Evolutionary conservation across 495 filamentous ascomycete genomes (phyloP), one percentile per base, ranked within the genome.

Genomic region (Penicillium simplicissimum): DNA sequence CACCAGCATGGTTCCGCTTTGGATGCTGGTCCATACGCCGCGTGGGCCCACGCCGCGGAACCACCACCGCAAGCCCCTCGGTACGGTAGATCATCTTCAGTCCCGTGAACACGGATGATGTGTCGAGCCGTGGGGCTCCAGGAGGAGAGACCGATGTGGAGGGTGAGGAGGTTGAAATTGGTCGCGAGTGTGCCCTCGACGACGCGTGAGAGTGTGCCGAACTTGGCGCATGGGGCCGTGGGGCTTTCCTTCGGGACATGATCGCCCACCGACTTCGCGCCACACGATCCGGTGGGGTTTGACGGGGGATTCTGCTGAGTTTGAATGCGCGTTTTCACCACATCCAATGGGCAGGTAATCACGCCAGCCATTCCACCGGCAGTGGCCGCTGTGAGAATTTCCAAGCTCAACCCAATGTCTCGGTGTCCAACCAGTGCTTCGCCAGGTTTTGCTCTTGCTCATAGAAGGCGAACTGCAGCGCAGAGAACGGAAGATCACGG

Each of bases 321-420:
- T 73, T 98, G 95, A n/a, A 98, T 88, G 52, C 95, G 83, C 1
- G 95, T 98, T 76, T 98, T 98, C 52, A 98, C 96, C 4, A 98
- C 95, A 69, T 98, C 95, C 63, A 98, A 83, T 14, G 95, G 95
- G 70, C 93, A 97, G 3, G 95, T 98, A 1, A 98, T 87, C 4
- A 95, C 90, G 59, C 95, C 95, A 1, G 95, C 95, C 76, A 98
- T 86, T 28, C 95, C 94, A 56, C 95, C 95, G 1, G 95, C 95
- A n/a, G 87, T 89, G 7, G 90, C 92, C 8, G 91, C 95, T 3
- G 95, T 98, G 37, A 93, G 70, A 55, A 98, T 88, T 73, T 98
- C 96, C 49, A 97, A 69, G 6, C 86, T 81, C 58, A 95, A 69
- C 0, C 96, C 96, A 57, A 98, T 95, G 55, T 96, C 90, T 48